Evolutionary conservation across 1,284 basidiomycete genomes (phyloP), one percentile per base, ranked within the genome.

Genomic region (Boletus smithii): DNA sequence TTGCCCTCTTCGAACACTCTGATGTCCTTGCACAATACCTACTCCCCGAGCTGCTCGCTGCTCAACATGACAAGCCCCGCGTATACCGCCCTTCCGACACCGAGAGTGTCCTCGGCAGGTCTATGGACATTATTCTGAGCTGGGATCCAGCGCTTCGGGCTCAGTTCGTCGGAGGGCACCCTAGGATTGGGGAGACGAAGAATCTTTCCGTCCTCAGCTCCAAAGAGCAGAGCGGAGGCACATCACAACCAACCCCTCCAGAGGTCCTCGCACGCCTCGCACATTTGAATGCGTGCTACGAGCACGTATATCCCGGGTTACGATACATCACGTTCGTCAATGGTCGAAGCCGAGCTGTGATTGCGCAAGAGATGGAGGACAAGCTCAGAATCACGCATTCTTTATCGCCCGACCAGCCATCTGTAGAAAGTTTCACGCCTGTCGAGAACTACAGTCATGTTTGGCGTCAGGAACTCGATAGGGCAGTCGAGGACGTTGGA

Each of bases 311-410:
- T 60, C 83, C 87, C 0, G 82, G 83, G 2, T 67, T 95, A 50
- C 75, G 86, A 22, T 95, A 91, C 62, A 88, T 95, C 68, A 95
- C 91, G 3, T 95, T 94, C 61, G 93, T 95, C 37, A 91, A 92
- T 61, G 90, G 90, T 27, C 77, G 93, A 48, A 77, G 80, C 46
- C 74, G 92, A 38, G 75, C 77, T 23, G 76, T 68, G 38, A 84
- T 95, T 55, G 82, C 83, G 37, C 75, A 81, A 53, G 91, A 93
- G 68, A 82, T 95, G 76, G 89, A 94, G 66, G 73, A 70, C 42
- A 72, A 72, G 49, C 71, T 92, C 30, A 72, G 70, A n/a, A 60
- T 81, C 29, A 60, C 67, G 42, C 78, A 75, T 62, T 78, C 77
- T 8, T 59, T 77, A 44, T 73, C 67, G 31, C 60, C 71, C 8